Evolutionary conservation across 139 green algal genomes (phyloP).

Genomic region (Eudorina sp.): DNA sequence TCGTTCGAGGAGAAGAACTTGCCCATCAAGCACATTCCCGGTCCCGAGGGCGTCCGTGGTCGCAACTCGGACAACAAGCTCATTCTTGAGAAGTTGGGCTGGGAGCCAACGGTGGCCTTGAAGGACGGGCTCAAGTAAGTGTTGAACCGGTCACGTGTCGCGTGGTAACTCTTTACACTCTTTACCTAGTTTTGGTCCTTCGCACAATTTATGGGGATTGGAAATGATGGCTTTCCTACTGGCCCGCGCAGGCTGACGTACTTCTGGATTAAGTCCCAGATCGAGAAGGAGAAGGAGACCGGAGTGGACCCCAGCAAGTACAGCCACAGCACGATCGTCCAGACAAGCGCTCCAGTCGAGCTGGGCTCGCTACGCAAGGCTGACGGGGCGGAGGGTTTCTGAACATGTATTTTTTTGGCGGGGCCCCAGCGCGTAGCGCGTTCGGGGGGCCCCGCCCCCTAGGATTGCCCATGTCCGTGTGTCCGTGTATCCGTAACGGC

Average conservation of each 20-base stretch:
- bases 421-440: too few relatives aligned
- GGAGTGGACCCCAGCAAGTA: constrained; percentile 79
- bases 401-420: constrained; percentile 84
- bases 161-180: neutral
- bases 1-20: constrained; percentile 74
- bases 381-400: constrained; percentile 85
- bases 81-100: constrained; percentile 98
- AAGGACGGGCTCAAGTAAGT: constrained; percentile 81
- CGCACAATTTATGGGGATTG: neutral
- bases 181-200: neutral
- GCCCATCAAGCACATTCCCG: constrained; percentile 97
- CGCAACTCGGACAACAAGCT: constrained; percentile 95
- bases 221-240: neutral
- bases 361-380: constrained; percentile 91
- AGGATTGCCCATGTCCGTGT: too few relatives aligned
- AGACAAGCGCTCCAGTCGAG: constrained; percentile 87
- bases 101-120: constrained; percentile 93
- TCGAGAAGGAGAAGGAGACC: constrained; percentile 71
- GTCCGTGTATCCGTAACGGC: too few relatives aligned
- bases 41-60: constrained; percentile 98
- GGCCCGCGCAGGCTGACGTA: constrained; percentile 76
- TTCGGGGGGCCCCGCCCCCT: too few relatives aligned
- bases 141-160: neutral
- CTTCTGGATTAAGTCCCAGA: constrained; percentile 89
- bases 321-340: constrained; percentile 85